Evolutionary conservation across 2,329 filamentous ascomycete genomes (phyloP), one percentile per base, ranked within the genome.

Genomic region (Aureobasidium sp.): DNA sequence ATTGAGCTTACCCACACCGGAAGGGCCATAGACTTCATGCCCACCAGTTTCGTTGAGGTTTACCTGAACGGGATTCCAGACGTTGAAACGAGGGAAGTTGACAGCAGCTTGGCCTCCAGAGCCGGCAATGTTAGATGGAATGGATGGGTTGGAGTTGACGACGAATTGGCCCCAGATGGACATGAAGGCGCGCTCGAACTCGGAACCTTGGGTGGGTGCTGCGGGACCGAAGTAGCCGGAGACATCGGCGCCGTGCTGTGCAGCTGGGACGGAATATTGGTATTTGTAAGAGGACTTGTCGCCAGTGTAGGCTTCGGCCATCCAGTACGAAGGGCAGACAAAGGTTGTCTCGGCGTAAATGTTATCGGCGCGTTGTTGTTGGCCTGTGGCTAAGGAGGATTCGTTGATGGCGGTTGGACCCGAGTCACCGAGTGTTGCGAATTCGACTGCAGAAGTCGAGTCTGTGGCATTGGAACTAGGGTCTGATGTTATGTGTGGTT

Each of bases 321-420:
- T 71, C 81, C 81, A 84, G 69, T 83, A 83, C 0, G 78, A 76
- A 0, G 81, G 78, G 67, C 82, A 84, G 47, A 79, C 74, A 63
- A 84, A 84, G 1, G 80, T 81, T 0, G 78, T 74, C 69, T 86
- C 83, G 46, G 55, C 55, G 43, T 80, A 81, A 52, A 85, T 78
- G 67, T 83, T 81, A 63, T 74, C 71, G 20, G 76, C 79, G 20
- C 78, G 75, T 66, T 85, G 81, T 64, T 83, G 81, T 67, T 81
- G 80, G 36, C 82, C 82, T 2, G 75, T 77, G 2, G 74, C 80
- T 46, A 76, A 75, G 27, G 74, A 73, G 15, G 78, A 80, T 44
- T 80, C 74, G 37, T 79, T 80, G n/a, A 83, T 71, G 1, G 81
- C 80, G 6, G 75, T 83, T 0, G 75, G 73, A 3, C 73, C 70